Evolutionary conservation across 2,329 filamentous ascomycete species (phyloP).

Genomic region (Cercospora zeae-maydis): DNA sequence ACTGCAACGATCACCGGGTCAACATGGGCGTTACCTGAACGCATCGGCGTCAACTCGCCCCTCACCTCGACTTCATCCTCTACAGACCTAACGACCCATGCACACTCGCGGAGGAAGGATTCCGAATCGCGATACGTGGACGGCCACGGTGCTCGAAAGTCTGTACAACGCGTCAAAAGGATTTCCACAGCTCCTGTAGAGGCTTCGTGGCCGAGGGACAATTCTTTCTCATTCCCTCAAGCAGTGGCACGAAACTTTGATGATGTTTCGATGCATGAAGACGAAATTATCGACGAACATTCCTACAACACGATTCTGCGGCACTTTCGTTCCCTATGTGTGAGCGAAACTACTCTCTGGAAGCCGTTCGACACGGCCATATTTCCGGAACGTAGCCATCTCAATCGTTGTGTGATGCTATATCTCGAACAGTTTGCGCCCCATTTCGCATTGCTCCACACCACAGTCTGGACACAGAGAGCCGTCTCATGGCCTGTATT

Average conservation of each 20-base stretch:
- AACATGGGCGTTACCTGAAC: background rate
- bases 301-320: background rate
- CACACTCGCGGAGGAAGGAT: background rate
- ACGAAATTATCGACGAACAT: background rate
- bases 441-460: background rate
- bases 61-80: background rate
- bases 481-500: background rate
- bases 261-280: background rate
- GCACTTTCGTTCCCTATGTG: background rate
- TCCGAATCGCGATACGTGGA: slow-evolving; percentile 1
- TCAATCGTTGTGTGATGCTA: background rate
- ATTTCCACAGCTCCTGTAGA: background rate
- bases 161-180: background rate
- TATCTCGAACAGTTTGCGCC: background rate
- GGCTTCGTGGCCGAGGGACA: background rate
- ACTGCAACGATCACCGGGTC: background rate
- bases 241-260: background rate
- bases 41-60: background rate
- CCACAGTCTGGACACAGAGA: background rate
- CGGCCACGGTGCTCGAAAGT: background rate
- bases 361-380: slow-evolving; percentile 1
- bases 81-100: background rate
- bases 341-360: background rate
- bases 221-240: background rate
- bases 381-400: background rate